Evolutionary conservation across 2,329 filamentous ascomycete species (phyloP).

Genomic region (Lachnellula arida): DNA sequence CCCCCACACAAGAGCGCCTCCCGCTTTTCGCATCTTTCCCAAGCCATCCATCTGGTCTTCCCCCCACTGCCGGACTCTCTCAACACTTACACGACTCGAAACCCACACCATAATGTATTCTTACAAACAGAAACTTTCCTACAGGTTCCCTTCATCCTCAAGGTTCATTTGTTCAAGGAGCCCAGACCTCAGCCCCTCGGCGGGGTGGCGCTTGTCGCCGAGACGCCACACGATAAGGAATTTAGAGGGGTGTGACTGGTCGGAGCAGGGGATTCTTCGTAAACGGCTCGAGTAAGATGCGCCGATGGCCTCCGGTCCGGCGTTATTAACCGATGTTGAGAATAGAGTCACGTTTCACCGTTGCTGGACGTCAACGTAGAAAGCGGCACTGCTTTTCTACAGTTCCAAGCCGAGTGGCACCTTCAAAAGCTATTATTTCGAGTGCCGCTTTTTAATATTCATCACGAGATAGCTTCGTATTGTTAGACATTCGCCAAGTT

Average conservation of each 20-base stretch:
- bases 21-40: slow-evolving; percentile 10
- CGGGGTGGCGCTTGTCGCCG: slow-evolving; percentile 1
- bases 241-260: background rate
- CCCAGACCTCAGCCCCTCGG: background rate
- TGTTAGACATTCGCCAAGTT: no score
- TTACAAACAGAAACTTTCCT: slow-evolving; percentile 23
- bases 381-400: no score
- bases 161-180: background rate
- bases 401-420: no score
- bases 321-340: background rate
- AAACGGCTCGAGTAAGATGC: background rate
- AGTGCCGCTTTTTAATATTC: no score
- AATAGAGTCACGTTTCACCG: no score
- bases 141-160: slow-evolving; percentile 6
- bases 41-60: background rate
- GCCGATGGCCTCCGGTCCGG: background rate
- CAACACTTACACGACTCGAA: background rate
- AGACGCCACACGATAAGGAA: slow-evolving; percentile 6
- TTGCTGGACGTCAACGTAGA: no score
- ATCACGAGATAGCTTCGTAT: no score
- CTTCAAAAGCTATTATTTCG: no score
- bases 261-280: background rate
- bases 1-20: slow-evolving; percentile 9
- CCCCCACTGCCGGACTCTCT: slow-evolving; percentile 6
- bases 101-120: slow-evolving; percentile 1